Evolutionary conservation across 2,329 filamentous ascomycete genomes (phyloP), one percentile per base, ranked within the genome.

Genomic region (Hypoxylon sp.): DNA sequence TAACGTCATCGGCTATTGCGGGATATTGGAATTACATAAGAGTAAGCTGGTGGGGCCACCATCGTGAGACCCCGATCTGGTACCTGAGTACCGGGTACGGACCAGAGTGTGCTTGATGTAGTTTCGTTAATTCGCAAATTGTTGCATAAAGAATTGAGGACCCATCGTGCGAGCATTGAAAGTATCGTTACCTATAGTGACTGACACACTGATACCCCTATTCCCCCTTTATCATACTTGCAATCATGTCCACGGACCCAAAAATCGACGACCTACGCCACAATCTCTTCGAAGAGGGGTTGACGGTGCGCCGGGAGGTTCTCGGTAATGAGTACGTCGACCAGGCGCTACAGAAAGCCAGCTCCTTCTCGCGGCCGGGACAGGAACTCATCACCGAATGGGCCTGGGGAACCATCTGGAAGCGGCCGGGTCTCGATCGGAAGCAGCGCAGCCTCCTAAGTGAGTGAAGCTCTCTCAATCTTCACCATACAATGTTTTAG

Each of bases 361-460:
- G 9, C 14, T 47, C 43, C 4, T 47, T 47, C 43, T 47, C 43
- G 5, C 4, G 43, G 25, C 43, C 43, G 21, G 43, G 43, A 29
- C 43, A 47, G 23, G 43, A 47, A n/a, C 43, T 47, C 11, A 47
- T 47, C 16, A 47, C 43, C 12, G 43, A 47, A 47, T 47, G 43
- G 43, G 43, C 43, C 14, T 47, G 43, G 43, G 43, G 43, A 2
- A 47, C 43, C 21, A 27, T 47, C 21, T 47, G 43, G 43, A 27
- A 11, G 25, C 43, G 43, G 14, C 43, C 43, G 3, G 43, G 43
- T 27, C 23, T 47, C 6, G 43, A 47, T 6, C 43, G 43, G 23
- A 47, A 47, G 25, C 43, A 47, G 21, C 43, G 43, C 43, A 47
- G 43, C 16, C 43, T 47, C 14, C 5, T 47, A 16, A 47, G 43